phyloP scores from a whole-genome alignment of 768 basidiomycete species.

The Gelatoporia subvermispora region DNA sequence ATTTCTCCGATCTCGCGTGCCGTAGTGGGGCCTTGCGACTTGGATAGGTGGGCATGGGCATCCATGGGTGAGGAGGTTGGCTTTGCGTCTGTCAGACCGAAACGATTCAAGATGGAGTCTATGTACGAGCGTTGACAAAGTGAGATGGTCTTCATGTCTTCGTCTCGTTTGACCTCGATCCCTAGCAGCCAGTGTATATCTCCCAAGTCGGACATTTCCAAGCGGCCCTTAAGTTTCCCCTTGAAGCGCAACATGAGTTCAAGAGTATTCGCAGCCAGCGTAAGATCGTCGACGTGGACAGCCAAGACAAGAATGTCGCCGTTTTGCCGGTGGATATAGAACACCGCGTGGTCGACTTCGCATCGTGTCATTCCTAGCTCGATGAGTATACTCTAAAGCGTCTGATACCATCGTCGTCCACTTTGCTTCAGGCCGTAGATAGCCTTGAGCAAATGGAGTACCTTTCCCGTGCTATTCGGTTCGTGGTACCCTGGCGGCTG shows the following conservation, averaged over 20 bases:
- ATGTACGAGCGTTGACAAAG: conserved; percentile 30
- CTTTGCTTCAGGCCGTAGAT: conserved; percentile 10
- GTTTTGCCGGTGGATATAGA: neutral
- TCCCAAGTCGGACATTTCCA: conserved; percentile 14
- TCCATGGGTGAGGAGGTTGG: conserved; percentile 20
- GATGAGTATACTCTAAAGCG: conserved; percentile 12
- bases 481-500: too few relatives aligned
- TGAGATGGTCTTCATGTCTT: conserved; percentile 15
- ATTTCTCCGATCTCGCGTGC: conserved; percentile 4
- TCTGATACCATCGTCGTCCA: conserved; percentile 12
- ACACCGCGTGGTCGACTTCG: conserved; percentile 11
- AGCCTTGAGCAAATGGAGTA: too few relatives aligned
- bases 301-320: conserved; percentile 3
- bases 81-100: conserved; percentile 21
- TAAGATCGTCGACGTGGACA: conserved; percentile 18
- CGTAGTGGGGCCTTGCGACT: neutral
- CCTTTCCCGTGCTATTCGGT: too few relatives aligned
- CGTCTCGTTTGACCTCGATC: conserved; percentile 13
- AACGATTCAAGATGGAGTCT: conserved; percentile 22
- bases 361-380: conserved; percentile 6
- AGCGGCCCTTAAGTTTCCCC: neutral
- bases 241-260: neutral
- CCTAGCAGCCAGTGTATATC: conserved; percentile 15
- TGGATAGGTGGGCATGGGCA: neutral
- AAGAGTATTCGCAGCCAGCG: neutral